Evolutionary conservation across 371 early-diverging fungal species (phyloP), one percentile per base, ranked within the genome.

Genomic region (Astathelohania contejeani): DNA sequence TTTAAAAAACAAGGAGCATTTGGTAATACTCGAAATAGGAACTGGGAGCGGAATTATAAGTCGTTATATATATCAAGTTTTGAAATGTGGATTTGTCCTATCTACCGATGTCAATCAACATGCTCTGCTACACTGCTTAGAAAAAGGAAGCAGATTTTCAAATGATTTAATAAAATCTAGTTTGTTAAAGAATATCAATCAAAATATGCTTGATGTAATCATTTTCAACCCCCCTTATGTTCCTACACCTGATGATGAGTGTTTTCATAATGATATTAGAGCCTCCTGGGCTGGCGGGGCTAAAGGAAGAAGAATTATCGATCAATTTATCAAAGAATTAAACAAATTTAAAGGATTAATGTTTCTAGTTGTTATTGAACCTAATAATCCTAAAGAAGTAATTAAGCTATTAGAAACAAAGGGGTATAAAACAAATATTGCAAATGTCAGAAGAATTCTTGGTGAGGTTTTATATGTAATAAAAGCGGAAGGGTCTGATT

Each of bases 151-250:
- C 10, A 44, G 6, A 44, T 10, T 0, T 32, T 37, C 12, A 9
- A 37, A 10, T 32, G 23, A 32, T 20, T 18, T 39, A 18, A 44
- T 44, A 9, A 6, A n/a, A 25, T 9, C 32, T 10, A 32, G 26
- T 39, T 29, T 49, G 23, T 29, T 49, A 10, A 32, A 6, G 9
- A 32, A 32, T 49, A 16, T 49, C 6, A 32, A 10, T 32, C 49
- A 49, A 27, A 52, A 37, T 49, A 23, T 49, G 7, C 1, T 70
- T 32, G 66, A 66, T 58, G 39, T 63, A 16, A 25, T 62, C 26
- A 57, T 66, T 24, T 70, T 70, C 46, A 70, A 70, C 54, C 66
- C 70, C 22, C 70, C 70, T 10, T 70, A 70, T 45, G 57, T 70
- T 14, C 47, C 24, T 20, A 44, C 50, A 22, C n/a, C 18, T 7